A percentile compares a stretch with the other conserved stretches of the same genome.
phyloP scores from a whole-genome alignment of 768 basidiomycete genomes.

The Macrolepiota fuliginosa region DNA sequence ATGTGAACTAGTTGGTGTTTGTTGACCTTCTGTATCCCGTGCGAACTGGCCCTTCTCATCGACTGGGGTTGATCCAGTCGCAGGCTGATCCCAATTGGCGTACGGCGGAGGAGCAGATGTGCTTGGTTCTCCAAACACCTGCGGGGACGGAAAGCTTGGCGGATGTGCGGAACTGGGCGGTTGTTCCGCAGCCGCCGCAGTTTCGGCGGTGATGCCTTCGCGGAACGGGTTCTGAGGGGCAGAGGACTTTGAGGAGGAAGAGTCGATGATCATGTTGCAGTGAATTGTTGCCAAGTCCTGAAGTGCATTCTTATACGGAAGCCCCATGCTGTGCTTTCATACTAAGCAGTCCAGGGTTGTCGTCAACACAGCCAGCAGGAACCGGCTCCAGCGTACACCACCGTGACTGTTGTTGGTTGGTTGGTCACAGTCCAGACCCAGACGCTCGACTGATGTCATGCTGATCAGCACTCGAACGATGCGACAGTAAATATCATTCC shows the following conservation, averaged over 20 bases:
- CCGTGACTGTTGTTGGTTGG: no score
- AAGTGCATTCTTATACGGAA: no score
- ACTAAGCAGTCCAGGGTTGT: no score
- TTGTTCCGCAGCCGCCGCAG: not conserved
- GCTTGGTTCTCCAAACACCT: not conserved
- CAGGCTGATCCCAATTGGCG: not conserved
- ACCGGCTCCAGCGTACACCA: no score
- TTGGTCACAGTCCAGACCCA: no score
- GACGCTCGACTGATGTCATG: no score
- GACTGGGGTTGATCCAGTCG: not conserved
- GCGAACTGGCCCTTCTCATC: not conserved
- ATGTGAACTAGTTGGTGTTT: not conserved
- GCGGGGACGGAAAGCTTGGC: not conserved
- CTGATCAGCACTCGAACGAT: no score
- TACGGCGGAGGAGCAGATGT: not conserved
- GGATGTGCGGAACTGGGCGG: not conserved
- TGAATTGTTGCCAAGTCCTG: no score
- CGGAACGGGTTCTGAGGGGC: slow-evolving; percentile 3
- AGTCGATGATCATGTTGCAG: slow-evolving; percentile 1
- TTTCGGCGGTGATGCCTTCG: not conserved
- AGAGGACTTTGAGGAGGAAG: not conserved
- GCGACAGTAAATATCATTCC: no score
- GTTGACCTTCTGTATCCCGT: not conserved
- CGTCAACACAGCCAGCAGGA: no score
- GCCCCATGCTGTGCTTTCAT: not conserved